Evolutionary conservation across 257 asterid species (phyloP).

Genomic region (Solanum bukasovii): DNA sequence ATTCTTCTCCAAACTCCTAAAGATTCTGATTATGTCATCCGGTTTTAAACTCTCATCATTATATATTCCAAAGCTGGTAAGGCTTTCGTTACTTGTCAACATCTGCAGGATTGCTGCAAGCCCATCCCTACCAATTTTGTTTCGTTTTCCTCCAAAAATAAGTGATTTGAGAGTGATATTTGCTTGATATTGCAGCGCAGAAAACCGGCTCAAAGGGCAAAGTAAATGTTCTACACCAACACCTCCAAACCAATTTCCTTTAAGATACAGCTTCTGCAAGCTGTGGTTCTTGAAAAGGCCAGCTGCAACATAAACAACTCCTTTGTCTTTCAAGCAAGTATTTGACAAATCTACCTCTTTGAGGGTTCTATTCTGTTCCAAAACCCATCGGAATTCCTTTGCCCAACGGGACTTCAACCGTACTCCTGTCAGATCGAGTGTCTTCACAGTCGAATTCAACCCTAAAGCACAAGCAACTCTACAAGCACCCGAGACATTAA

Average conservation of each 20-base stretch:
- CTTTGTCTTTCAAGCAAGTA: conserved; percentile 61
- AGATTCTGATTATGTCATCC: conserved; percentile 37
- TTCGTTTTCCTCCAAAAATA: conserved; percentile 57
- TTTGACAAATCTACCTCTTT: conserved; percentile 55
- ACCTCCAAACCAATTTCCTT: conserved; percentile 61
- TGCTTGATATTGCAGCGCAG: conserved; percentile 67
- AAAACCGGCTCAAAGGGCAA: conserved; percentile 74
- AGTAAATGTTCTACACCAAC: conserved; percentile 69
- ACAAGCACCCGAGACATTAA: conserved; percentile 42
- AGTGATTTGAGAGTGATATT: conserved; percentile 44
- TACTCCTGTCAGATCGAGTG: conserved; percentile 65
- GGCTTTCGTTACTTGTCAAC: conserved; percentile 52
- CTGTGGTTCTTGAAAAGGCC: conserved; percentile 66
- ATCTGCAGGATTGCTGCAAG: conserved; percentile 49
- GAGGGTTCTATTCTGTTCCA: conserved; percentile 59
- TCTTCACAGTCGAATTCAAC: conserved; percentile 53
- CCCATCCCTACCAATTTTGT: conserved; percentile 65
- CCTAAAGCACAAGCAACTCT: conserved; percentile 65
- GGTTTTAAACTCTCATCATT: conserved; percentile 54
- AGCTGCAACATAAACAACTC: conserved; percentile 64
- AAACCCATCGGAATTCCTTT: conserved; percentile 69
- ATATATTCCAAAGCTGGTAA: conserved; percentile 41
- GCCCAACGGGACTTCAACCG: conserved; percentile 71
- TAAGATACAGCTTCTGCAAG: conserved; percentile 47
- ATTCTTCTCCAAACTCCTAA: conserved; percentile 63